Evolutionary conservation across 495 filamentous ascomycete species (phyloP), one percentile per base, ranked within the genome.

Genomic region (Ramalina peruviana): DNA sequence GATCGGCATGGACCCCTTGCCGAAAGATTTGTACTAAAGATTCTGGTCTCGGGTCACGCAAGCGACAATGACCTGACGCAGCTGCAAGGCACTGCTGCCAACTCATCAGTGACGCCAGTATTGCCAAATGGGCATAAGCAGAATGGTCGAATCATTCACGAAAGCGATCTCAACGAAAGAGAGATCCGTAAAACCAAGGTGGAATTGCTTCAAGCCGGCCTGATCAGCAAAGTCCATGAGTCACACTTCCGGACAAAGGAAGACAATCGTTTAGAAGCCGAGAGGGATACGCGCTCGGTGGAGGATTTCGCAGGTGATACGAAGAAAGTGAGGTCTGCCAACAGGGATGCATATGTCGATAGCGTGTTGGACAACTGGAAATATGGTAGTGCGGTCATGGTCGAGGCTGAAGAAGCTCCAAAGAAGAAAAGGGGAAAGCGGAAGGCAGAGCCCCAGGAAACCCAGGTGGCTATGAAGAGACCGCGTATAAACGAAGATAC

Each of bases 11-110:
- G 89, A 12, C 61, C 69, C 6, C 65, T 76, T 59, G 88, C 86
- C 0, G 77, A 80, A 39, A 73, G 75, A 26, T 65, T 96, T 2
- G 72, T 94, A 54, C 73, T 81, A 48, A 80, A 82, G 43, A 74
- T 97, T 11, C 66, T 94, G 27, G 70, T 79, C 36, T 73, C 85
- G 19, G 92, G 92, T 6, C 84, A 94, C 63, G 80, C 80, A 3
- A 76, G 78, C 53, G 72, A 95, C 36, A 68, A 68, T 16, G 80
- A 94, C 54, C 74, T 97, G 16, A 67, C 51, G n/a, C 58, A 69
- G 11, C 65, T 66, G 13, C 71, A 17, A 40, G 48, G 12, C 38
- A 23, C 15, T 20, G 25, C 1, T 12, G 15, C 25, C 20, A 52
- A 16, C 16, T 38, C 13, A 27, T 33, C 11, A 21, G 42, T 26